A percentile compares a stretch with the other conserved stretches of the same genome.
These are phyloP conservation scores for Atractiella rhizophila DNA, from an alignment of 768 basidiomycete species.

Conservation along the genomic window DNA sequence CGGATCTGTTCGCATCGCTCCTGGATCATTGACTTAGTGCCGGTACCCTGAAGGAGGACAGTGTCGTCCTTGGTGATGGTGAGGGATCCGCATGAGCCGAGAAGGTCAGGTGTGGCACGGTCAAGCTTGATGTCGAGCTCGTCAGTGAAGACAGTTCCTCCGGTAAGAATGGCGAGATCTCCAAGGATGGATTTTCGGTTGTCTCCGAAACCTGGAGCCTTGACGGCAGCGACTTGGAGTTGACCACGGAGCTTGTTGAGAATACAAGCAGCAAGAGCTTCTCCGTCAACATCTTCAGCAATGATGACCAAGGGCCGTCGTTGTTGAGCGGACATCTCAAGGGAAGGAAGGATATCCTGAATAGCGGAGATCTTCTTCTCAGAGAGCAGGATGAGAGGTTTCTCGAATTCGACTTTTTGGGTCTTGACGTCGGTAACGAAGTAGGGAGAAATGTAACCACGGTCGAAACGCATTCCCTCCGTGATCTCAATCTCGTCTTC, in stretches of 20 bases:
- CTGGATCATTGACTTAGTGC: constrained; percentile 65
- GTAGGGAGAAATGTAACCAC: constrained; percentile 86
- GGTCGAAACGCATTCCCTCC: constrained; percentile 99
- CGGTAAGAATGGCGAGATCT: constrained; percentile 84
- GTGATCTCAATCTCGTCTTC: constrained; percentile 99
- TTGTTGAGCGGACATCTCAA: constrained; percentile 32
- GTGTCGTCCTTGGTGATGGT: constrained; percentile 97
- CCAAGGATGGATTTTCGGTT: constrained; percentile 97
- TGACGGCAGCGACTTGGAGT: constrained; percentile 75
- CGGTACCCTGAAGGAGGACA: constrained; percentile 78
- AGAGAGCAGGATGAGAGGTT: constrained; percentile 70
- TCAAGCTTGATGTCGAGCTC: constrained; percentile 95
- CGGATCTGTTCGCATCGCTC: constrained; percentile 93
- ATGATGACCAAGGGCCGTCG: constrained; percentile 85
- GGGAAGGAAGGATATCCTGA: constrained; percentile 79
- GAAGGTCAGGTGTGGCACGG: constrained; percentile 58
- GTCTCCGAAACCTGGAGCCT: constrained; percentile 95
- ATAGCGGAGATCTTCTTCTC: constrained; percentile 95
- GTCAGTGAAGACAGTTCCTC: constrained; percentile 88
- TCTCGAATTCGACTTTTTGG: constrained; percentile 91
- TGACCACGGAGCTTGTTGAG: constrained; percentile 98
- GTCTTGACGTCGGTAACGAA: constrained; percentile 94
- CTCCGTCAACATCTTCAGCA: constrained; percentile 92
- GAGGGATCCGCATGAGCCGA: constrained; percentile 70
- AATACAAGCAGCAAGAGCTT: constrained; percentile 90